These are phyloP conservation scores for Rhizodiscina lignyota DNA, from an alignment of 495 filamentous ascomycete genomes.

Conservation along the genomic window DNA sequence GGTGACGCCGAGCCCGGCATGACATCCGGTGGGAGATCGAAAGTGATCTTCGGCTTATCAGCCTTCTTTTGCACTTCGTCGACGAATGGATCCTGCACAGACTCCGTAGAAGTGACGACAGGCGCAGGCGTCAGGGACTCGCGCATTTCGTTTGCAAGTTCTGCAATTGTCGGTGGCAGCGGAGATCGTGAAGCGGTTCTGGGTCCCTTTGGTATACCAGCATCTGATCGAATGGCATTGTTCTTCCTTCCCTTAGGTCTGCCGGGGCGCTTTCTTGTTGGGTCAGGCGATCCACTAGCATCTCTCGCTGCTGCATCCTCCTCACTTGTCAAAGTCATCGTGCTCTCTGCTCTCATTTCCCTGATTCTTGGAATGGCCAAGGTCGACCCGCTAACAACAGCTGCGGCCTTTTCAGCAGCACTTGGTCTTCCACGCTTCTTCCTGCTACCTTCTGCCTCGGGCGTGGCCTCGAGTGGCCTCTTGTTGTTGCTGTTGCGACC, in stretches of 20 bases:
- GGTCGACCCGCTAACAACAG: too few species aligned
- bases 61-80: background rate
- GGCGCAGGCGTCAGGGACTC: too few species aligned
- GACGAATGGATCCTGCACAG: background rate
- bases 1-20: background rate
- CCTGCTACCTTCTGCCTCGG: slow-evolving; percentile 12
- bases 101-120: slow-evolving; percentile 1
- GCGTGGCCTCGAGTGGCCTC: slow-evolving; percentile 7
- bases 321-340: slow-evolving; percentile 10
- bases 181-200: slow-evolving; percentile 4
- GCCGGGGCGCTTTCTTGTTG: slow-evolving; percentile 10
- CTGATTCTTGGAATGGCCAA: slow-evolving; percentile 18
- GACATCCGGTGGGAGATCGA: background rate
- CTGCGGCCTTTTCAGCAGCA: slow-evolving; percentile 4
- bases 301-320: slow-evolving; percentile 7
- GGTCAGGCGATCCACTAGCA: slow-evolving; percentile 1
- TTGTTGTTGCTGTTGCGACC: background rate
- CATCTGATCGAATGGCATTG: slow-evolving; percentile 14
- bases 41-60: background rate
- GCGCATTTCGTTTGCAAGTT: background rate
- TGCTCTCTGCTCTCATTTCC: slow-evolving; percentile 20
- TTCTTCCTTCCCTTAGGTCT: slow-evolving; percentile 23
- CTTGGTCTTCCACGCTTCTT: slow-evolving; percentile 6
- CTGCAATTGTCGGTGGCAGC: background rate
- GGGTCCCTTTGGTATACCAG: slow-evolving; percentile 23